Base-by-base conservation (phyloP, 345 rosid species). In the Eucalyptus fibrosa region DNA sequence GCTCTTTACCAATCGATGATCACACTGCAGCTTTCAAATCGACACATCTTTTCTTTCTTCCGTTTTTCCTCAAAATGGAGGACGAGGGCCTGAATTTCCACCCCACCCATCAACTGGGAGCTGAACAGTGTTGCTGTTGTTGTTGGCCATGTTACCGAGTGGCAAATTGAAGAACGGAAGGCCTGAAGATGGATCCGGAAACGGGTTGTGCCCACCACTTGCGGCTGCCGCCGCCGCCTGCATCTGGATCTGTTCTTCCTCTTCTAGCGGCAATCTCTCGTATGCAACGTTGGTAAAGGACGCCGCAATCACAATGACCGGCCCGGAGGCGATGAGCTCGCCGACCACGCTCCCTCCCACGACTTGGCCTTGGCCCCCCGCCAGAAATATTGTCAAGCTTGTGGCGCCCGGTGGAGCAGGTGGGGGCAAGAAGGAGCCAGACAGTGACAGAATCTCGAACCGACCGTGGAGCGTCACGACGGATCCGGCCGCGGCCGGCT, bases 401-500 rank as follows among this genome's bases (percentile, higher is more conserved):
- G 99, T 98, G 19, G 99, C 99, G 7, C 99, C 98, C 0, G 99
- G 99, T 8, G 99, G 99, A 59, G 99, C 99, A 5, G 99, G 99
- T 15, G 98, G 98, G 3, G 99, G 99, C 59, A 98, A 90, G 90
- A 98, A 98, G 28, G 99, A 96, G 42, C 99, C 99, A 2, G 98
- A 92, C 26, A 98, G 93, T 19, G 99, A 98, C 87, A 98, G 92
- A 90, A 98, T 98, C 94, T 98, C 99, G 67, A 98, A 98, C 85
- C 97, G 95, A 7, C 99, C 99, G 7, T 96, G 98, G 26, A 98
- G 94, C 11, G 96, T 95, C 34, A 97, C 95, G 1, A 98, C 89
- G 28, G 98, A 93, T 81, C 98, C 99, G 1, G 96, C 96, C 1
- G 97, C 95, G 2, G 98, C 96, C 1, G 99, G 97, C 87, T 98